Base-by-base conservation (phyloP, 1,284 basidiomycete genomes). In the Trichosporon ovoides region DNA sequence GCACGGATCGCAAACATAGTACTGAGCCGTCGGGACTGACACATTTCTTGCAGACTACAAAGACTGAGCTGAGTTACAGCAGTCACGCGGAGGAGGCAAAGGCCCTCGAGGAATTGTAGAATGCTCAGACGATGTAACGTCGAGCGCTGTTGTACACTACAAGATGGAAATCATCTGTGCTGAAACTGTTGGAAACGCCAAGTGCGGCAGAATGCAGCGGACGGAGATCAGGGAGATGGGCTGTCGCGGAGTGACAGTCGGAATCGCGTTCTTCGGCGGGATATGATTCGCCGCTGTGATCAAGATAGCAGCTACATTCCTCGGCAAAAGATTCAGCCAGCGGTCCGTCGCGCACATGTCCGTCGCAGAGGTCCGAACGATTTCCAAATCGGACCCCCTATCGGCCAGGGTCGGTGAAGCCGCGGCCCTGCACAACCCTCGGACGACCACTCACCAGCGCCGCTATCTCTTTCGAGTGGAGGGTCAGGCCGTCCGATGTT, bases 1-100 rank as follows among this genome's bases (percentile, higher is more conserved):
- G 56, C 56, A 36, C 20, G 56, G 56, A 57, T 57, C 56, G 43
- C 56, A 52, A 57, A 38, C 19, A 19, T 38, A 35, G 24, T 24
- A 52, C 51, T 52, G 51, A 52, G 51, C 51, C 51, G 51, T 28
- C 35, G 51, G 51, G 51, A 52, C 51, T 52, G 51, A 52, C 51
- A 24, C 20, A 35, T 52, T 5, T 31, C 28, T 5, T 31, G 9
- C 28, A 31, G n/a, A n/a, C n/a, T n/a, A n/a, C n/a, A n/a, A n/a
- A n/a, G n/a, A n/a, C n/a, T n/a, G n/a, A n/a, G n/a, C n/a, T n/a
- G n/a, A n/a, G n/a, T n/a, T n/a, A n/a, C n/a, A n/a, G n/a, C n/a
- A n/a, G n/a, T n/a, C n/a, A n/a, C n/a, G n/a, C n/a, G n/a, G n/a
- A n/a, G n/a, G n/a, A n/a, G n/a, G n/a, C n/a, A n/a, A n/a, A n/a